A percentile compares a stretch with the other conserved stretches of the same genome.
These are phyloP conservation scores for Endoconidiophora laricicola DNA, from an alignment of 2,329 filamentous ascomycete species.

Conservation along the genomic window DNA sequence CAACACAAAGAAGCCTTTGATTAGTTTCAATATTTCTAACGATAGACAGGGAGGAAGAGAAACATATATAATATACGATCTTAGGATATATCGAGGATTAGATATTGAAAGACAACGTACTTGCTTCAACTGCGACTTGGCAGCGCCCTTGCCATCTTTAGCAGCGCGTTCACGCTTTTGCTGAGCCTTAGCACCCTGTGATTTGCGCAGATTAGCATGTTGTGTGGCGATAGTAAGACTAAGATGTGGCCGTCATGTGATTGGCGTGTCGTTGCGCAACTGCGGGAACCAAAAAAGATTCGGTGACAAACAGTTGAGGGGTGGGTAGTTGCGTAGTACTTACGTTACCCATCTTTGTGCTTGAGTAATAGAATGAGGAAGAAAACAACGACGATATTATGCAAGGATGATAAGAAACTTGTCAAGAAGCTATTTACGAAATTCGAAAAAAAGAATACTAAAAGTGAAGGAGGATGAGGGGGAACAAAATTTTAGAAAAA, in stretches of 20 bases:
- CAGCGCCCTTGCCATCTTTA: constrained; percentile 39
- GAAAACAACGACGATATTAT: not conserved
- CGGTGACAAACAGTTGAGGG: not conserved
- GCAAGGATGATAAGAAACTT: not conserved
- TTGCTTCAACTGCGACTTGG: constrained; percentile 53
- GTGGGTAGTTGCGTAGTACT: constrained; percentile 2
- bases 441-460: not conserved
- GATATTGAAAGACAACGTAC: constrained; percentile 27
- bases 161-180: constrained; percentile 58
- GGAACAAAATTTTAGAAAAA: not conserved
- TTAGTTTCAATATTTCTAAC: not conserved
- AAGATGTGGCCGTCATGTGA: not conserved
- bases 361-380: not conserved
- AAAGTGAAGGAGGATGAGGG: too few relatives aligned
- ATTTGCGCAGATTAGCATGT: not conserved
- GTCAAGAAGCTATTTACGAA: too few relatives aligned
- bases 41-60: not conserved
- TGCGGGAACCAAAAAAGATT: not conserved
- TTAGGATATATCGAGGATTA: not conserved
- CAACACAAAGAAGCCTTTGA: not conserved
- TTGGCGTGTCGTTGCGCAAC: not conserved
- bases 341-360: constrained; percentile 15
- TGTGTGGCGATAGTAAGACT: not conserved
- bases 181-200: constrained; percentile 46
- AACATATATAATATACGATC: not conserved